These are phyloP conservation scores for Chalciporus sphaerocephalus DNA, from an alignment of 768 basidiomycete species.

Conservation along the genomic window DNA sequence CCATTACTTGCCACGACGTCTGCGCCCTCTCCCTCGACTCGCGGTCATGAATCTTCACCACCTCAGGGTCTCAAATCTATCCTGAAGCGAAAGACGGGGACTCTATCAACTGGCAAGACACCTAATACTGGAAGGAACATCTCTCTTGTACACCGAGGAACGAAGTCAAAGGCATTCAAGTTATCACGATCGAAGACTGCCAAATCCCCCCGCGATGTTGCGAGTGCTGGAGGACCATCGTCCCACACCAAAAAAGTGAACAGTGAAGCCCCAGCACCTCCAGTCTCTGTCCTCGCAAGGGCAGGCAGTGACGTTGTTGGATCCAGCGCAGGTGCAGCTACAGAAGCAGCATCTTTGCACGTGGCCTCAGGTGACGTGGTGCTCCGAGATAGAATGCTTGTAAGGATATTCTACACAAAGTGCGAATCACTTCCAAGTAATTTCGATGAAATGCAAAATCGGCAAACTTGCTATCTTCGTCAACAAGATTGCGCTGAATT, in stretches of 20 bases:
- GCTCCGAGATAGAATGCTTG: conserved; percentile 89
- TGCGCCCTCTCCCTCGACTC: conserved; percentile 6
- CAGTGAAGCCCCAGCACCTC: conserved; percentile 45
- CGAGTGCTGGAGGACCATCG: not conserved
- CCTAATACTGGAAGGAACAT: conserved; percentile 9
- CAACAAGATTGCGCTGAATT: conserved; percentile 77
- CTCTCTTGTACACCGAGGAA: conserved; percentile 12
- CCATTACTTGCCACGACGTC: conserved; percentile 18
- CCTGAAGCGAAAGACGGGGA: conserved; percentile 17
- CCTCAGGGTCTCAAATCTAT: conserved; percentile 23
- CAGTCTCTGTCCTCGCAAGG: conserved; percentile 63
- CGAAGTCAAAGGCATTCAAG: conserved; percentile 10
- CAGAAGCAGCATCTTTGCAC: conserved; percentile 17
- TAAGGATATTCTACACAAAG: conserved; percentile 65
- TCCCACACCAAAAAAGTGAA: conserved; percentile 1
- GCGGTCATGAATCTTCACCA: not conserved
- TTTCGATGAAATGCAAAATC: conserved; percentile 68
- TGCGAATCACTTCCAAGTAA: conserved; percentile 42
- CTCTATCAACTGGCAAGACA: conserved; percentile 3
- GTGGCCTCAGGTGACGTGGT: conserved; percentile 49
- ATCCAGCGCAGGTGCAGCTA: conserved; percentile 62
- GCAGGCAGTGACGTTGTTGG: conserved; percentile 50
- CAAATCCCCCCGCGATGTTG: conserved; percentile 21
- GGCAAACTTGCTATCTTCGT: conserved; percentile 54
- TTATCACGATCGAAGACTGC: conserved; percentile 19